Evolutionary conservation across 2,329 filamentous ascomycete genomes (phyloP), one percentile per base, ranked within the genome.

Genomic region (Ophiostoma populinum): DNA sequence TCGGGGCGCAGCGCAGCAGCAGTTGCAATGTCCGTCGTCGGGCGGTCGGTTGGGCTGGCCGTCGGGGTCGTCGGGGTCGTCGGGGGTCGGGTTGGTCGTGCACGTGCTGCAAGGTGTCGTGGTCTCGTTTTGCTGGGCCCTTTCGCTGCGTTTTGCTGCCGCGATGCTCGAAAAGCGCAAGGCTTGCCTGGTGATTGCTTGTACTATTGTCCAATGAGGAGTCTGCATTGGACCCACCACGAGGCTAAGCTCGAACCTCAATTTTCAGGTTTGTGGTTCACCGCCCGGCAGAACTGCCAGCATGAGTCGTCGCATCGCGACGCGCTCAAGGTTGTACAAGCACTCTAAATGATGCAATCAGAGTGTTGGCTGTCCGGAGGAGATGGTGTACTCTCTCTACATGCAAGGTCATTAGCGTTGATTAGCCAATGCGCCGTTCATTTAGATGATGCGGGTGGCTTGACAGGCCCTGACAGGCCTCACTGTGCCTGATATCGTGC

Each of bases 211-310:
- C 29, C 29, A 31, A 31, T 31, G n/a, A 13, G 8, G 7, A 7
- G 6, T 9, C 18, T 3, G 8, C 2, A 21, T 6, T 18, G 20
- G 18, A 6, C 18, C 29, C 18, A 13, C 19, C 11, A 15, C 7
- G 4, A 19, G 8, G 3, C 15, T 15, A 10, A 26, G n/a, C 24
- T 28, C 20, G 5, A 40, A 29, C 38, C 38, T 37, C 38, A 35
- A 38, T 40, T 40, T 38, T 40, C 38, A 35, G 38, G 30, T 32
- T 24, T 28, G 5, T 11, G 6, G 7, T 9, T 31, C 39, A 40
- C 39, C 35, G 39, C 39, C 39, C 24, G 39, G 39, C 39, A 40
- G 32, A 40, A 40, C 13, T 1, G 1, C 7, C 6, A 3, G n/a
- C 34, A n/a, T 34, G 31, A 31, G 36, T 26, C 36, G 34, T 38